Evolutionary conservation across 257 asterid species (phyloP).

Genomic region (Jaltomata sinuosa): DNA sequence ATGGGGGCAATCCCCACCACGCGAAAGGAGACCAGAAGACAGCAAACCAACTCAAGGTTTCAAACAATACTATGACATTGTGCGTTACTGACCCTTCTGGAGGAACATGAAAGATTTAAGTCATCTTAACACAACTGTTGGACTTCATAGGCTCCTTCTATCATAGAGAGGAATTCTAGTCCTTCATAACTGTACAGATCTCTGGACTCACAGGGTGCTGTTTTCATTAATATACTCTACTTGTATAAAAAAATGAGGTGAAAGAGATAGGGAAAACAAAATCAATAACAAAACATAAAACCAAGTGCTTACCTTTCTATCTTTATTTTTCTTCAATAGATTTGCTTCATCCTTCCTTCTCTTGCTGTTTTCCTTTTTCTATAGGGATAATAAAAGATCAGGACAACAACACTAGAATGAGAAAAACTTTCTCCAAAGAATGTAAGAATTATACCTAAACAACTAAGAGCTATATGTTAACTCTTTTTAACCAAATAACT

Average conservation of each 20-base stretch:
- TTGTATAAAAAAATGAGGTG: not conserved
- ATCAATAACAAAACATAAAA: not conserved
- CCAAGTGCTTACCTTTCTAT: slow-evolving; percentile 47
- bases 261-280: not conserved
- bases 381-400: slow-evolving; percentile 10
- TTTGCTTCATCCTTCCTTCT: slow-evolving; percentile 71
- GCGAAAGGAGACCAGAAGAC: not conserved
- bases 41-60: not conserved
- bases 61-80: not conserved
- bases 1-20: not conserved
- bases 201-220: not conserved
- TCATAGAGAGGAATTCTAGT: not conserved
- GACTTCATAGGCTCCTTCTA: not conserved
- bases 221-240: not conserved
- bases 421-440: not conserved
- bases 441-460: not conserved
- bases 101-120: not conserved
- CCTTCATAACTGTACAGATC: not conserved
- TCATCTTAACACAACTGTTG: not conserved
- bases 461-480: not conserved
- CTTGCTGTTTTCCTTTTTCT: slow-evolving; percentile 76
- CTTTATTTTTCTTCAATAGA: slow-evolving; percentile 54
- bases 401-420: not conserved
- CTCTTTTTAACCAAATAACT: not conserved
- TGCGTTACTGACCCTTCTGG: not conserved